phyloP scores from a whole-genome alignment of 495 filamentous ascomycete genomes.

The Xylona heveae region DNA sequence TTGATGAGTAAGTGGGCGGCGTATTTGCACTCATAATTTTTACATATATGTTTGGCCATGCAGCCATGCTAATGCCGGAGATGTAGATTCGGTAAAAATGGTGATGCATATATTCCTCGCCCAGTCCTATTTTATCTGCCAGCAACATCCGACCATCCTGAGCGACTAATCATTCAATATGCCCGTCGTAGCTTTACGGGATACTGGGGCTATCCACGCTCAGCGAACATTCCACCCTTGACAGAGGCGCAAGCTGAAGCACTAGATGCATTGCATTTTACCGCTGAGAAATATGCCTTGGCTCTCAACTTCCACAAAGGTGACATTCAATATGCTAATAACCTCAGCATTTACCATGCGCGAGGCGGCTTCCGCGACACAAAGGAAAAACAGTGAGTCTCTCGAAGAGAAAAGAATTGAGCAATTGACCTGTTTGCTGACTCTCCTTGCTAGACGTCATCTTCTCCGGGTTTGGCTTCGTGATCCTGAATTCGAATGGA shows the following conservation, averaged over 20 bases:
- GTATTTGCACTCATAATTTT: too few relatives aligned
- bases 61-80: too few relatives aligned
- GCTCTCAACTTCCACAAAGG: conserved; percentile 31
- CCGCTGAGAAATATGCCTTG: conserved; percentile 29
- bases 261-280: conserved; percentile 40
- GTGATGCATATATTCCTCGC: conserved; percentile 28
- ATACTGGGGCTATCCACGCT: conserved; percentile 30
- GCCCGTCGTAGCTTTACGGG: conserved; percentile 36
- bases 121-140: conserved; percentile 38
- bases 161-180: conserved; percentile 35
- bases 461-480: conserved; percentile 29
- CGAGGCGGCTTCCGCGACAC: conserved; percentile 23
- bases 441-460: too few relatives aligned
- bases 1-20: conserved; percentile 41
- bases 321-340: conserved; percentile 31
- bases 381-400: conserved; percentile 11
- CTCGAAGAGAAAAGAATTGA: too few relatives aligned
- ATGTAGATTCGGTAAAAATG: too few relatives aligned
- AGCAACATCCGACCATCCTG: too few relatives aligned
- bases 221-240: conserved; percentile 30
- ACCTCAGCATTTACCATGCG: conserved; percentile 29
- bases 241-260: conserved; percentile 47
- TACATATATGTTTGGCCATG: too few relatives aligned
- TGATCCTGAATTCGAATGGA: too few relatives aligned
- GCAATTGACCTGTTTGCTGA: too few relatives aligned